Evolutionary conservation across 768 basidiomycete genomes (phyloP), one percentile per base, ranked within the genome.

Genomic region (Serendipita sp.): DNA sequence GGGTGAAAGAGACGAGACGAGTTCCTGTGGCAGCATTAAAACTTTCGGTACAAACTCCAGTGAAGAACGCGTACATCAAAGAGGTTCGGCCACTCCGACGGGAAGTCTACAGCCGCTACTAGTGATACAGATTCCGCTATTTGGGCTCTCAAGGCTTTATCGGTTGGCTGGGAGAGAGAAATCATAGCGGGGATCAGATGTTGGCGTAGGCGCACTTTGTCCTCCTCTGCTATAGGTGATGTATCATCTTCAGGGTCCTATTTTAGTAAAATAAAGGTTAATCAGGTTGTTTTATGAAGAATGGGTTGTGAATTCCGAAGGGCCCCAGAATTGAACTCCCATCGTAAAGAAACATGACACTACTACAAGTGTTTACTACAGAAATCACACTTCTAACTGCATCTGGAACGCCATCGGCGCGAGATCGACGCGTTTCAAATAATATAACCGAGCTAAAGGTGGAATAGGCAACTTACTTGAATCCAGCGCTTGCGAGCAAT

Each of bases 111-210:
- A 68, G 86, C 84, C 13, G 96, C 94, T 71, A 98, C 88, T 69
- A 94, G 81, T 5, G 93, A 86, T 37, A 98, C 87, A 8, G 92
- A 83, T 75, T 99, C 94, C 15, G 92, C 94, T 38, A 98, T 82
- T 75, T 98, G 93, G 1, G 86, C 83, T 3, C 89, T 83, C 64
- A 89, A 78, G 2, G 79, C 67, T 70, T 87, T 89, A 74, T 91
- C 88, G 44, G 81, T 75, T 4, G 88, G 80, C 66, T 78, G 78
- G 0, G 92, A 89, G 38, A 97, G 79, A 24, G 83, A 73, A 66
- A 98, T 84, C 95, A 99, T 97, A 45, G 92, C 86, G 2, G 90
- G 88, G 0, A 99, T 86, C 53, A 99, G 81, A 69, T 88, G 83
- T 1, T 80, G 74, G 69, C 89, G 85, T 66, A 98, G 77, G 0